Percentiles rank a stretch among this genome's conserved stretches.
Conservation (phyloP, 2,329 filamentous ascomycete species). For the Aspergillus tamarii region DNA sequence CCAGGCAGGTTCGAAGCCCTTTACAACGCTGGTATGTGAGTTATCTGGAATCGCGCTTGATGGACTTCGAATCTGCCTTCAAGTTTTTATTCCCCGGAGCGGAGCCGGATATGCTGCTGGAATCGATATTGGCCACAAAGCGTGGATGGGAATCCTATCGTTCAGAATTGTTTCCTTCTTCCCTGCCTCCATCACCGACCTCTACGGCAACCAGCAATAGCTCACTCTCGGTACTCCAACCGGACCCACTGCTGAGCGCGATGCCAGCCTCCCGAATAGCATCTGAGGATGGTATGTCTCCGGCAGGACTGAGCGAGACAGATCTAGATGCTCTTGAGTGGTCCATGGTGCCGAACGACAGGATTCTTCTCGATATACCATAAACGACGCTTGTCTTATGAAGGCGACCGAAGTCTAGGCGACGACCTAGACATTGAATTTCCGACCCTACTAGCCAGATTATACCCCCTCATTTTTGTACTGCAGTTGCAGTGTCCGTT, state of each 20-base stretch:
- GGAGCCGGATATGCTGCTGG: background rate
- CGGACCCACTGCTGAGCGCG: background rate
- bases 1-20: background rate
- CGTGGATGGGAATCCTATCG: background rate
- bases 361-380: background rate
- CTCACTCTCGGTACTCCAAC: background rate
- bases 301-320: background rate
- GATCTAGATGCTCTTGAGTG: background rate
- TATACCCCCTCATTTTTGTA: background rate
- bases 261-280: background rate
- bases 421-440: background rate
- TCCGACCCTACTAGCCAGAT: background rate
- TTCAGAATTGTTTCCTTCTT: background rate
- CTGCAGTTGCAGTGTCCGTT: background rate
- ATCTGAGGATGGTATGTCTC: background rate
- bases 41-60: background rate
- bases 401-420: too few relatives aligned
- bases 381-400: background rate
- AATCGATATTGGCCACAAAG: background rate
- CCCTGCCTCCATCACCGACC: too few relatives aligned
- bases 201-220: background rate
- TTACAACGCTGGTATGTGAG: background rate
- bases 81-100: background rate
- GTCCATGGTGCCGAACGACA: background rate
- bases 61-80: background rate